phyloP scores from a whole-genome alignment of 75 land plant species.

The Selaginella tamariscina region DNA sequence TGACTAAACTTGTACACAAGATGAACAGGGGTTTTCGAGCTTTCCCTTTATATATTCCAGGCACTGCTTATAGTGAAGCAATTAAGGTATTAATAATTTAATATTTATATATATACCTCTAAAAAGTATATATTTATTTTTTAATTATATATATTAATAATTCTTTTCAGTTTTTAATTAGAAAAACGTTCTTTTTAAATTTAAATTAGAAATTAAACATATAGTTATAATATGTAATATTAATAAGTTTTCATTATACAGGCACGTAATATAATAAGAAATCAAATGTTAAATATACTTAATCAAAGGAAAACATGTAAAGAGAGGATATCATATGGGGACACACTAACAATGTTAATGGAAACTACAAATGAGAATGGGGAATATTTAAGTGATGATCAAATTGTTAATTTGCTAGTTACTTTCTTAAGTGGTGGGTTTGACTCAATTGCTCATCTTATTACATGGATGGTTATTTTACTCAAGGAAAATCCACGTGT shows the following conservation, averaged over 20 bases:
- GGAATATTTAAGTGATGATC: slow-evolving; percentile 36
- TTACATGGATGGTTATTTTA: slow-evolving; percentile 51
- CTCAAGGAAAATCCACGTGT: slow-evolving; percentile 38
- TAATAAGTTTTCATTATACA: neutral
- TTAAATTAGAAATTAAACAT: too few relatives aligned
- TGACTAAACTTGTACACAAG: slow-evolving; percentile 39
- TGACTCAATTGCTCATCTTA: slow-evolving; percentile 54
- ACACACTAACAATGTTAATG: slow-evolving; percentile 48
- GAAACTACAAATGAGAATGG: slow-evolving; percentile 48
- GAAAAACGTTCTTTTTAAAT: too few relatives aligned
- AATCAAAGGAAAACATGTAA: neutral
- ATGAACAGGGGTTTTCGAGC: slow-evolving; percentile 62
- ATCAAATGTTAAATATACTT: neutral
- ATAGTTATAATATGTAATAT: too few relatives aligned
- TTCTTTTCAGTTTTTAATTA: neutral
- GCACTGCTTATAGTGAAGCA: slow-evolving; percentile 52
- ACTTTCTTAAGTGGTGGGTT: slow-evolving; percentile 63
- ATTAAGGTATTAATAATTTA: too few relatives aligned
- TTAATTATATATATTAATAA: neutral
- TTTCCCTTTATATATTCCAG: slow-evolving; percentile 61
- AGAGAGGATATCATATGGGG: slow-evolving; percentile 6
- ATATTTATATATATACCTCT: too few relatives aligned
- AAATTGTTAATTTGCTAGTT: slow-evolving; percentile 49
- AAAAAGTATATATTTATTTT: too few relatives aligned
- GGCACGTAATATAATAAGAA: neutral